A percentile compares a stretch with the other conserved stretches of the same genome.
These are phyloP conservation scores for Herpetospermum pedunculosum DNA, from an alignment of 306 rosid species.

Conservation along the genomic window DNA sequence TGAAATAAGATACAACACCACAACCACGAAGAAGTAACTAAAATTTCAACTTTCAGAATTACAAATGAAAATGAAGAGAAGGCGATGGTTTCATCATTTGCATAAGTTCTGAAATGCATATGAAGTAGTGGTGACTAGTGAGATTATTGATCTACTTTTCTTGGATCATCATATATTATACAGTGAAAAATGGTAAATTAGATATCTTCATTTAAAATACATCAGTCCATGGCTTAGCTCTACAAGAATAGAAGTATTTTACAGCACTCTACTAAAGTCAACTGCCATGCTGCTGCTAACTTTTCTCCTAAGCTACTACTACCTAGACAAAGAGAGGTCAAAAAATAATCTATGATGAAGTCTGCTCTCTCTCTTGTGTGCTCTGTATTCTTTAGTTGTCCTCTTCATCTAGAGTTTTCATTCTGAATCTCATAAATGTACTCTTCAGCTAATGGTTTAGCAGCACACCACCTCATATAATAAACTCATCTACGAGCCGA, in stretches of 20 bases:
- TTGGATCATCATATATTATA: not conserved
- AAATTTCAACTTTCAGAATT: not conserved
- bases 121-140: not conserved
- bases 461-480: conserved; percentile 1
- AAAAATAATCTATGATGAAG: not conserved
- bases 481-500: conserved; percentile 2
- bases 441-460: not conserved
- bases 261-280: not conserved
- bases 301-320: not conserved
- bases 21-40: no score
- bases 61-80: not conserved
- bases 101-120: not conserved
- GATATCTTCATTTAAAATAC: conserved; percentile 1
- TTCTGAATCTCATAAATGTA: not conserved
- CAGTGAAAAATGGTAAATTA: conserved; percentile 6
- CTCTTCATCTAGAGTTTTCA: not conserved
- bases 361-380: not conserved
- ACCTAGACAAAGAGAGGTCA: not conserved
- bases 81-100: not conserved
- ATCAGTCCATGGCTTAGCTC: conserved; percentile 10
- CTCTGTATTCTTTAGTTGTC: not conserved
- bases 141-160: not conserved
- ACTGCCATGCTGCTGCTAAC: conserved; percentile 1
- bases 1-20: no score
- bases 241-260: conserved; percentile 9